Evolutionary conservation across 2,329 filamentous ascomycete species (phyloP), one percentile per base, ranked within the genome.

Genomic region (Penicillium sp.): DNA sequence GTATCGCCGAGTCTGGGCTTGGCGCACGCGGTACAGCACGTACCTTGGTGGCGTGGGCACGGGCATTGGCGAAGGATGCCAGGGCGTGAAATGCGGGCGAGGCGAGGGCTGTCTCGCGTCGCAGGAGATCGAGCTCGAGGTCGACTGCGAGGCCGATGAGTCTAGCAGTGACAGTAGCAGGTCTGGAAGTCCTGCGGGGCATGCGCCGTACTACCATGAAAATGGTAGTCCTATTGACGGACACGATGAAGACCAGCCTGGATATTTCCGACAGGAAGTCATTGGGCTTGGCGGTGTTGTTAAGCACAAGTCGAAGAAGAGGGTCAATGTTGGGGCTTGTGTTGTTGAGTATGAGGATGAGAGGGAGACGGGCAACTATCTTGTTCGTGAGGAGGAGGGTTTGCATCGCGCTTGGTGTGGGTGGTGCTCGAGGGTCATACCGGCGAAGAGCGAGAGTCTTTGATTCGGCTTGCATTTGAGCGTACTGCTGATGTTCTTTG

Each of bases 271-370:
- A 40, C 92, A 96, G 67, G 92, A 97, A 73, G 89, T 97, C 56
- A 90, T 96, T 67, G 92, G 92, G 2, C 89, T 97, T 42, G 92
- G 92, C 10, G 92, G 92, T 0, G 83, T 88, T 13, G 85, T 97
- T 49, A 96, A 96, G 79, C 89, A 88, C 57, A 96, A 93, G 75
- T 81, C 89, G n/a, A 90, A 94, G 65, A 87, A 88, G 65, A 87
- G 90, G 76, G 85, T 95, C 5, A 83, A 82, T 55, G 86, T 97
- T 0, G 93, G 92, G 1, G 89, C 88, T 4, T 90, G 88, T 57
- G 93, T 97, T 11, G 88, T 88, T 57, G 90, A 96, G 70, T 92
- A 87, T 76, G 88, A 90, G 60, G 90, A 93, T 67, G 90, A 95
- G 73, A 81, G 83, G 52, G 82, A 82, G 34, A 80, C 81, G 7